phyloP scores from a whole-genome alignment of 352 stramenopile genomes.

The Globisporangium sylvaticum region DNA sequence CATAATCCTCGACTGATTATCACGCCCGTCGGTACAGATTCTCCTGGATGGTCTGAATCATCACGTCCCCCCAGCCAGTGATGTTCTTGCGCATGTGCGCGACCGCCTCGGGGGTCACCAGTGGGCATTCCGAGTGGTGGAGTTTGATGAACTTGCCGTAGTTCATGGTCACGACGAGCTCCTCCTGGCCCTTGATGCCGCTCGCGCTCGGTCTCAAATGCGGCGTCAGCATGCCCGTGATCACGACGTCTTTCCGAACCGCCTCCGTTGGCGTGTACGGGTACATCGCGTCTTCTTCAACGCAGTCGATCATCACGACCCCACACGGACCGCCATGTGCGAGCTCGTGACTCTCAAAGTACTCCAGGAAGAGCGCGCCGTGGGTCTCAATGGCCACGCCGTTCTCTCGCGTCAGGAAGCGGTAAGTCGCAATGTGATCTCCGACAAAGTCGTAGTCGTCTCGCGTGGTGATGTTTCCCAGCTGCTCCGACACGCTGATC shows the following conservation, averaged over 20 bases:
- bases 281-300: neutral
- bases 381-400: neutral
- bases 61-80: constrained; percentile 19
- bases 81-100: constrained; percentile 17
- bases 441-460: constrained; percentile 17
- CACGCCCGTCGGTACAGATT: neutral
- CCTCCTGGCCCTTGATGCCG: constrained; percentile 3
- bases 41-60: constrained; percentile 23
- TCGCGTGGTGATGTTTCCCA: constrained; percentile 10
- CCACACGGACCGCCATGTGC: neutral
- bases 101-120: constrained; percentile 17
- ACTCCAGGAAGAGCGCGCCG: neutral
- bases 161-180: constrained; percentile 26
- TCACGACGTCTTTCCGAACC: neutral
- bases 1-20: neutral
- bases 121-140: constrained; percentile 15
- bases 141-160: constrained; percentile 23
- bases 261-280: neutral
- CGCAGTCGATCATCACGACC: neutral
- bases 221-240: neutral
- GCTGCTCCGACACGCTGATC: constrained; percentile 32
- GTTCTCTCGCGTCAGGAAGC: constrained; percentile 12
- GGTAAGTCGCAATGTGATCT: constrained; percentile 29
- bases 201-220: neutral
- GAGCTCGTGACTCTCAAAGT: neutral